Evolutionary conservation across 2,329 filamentous ascomycete genomes (phyloP).

Genomic region (Colletotrichum sp.): DNA sequence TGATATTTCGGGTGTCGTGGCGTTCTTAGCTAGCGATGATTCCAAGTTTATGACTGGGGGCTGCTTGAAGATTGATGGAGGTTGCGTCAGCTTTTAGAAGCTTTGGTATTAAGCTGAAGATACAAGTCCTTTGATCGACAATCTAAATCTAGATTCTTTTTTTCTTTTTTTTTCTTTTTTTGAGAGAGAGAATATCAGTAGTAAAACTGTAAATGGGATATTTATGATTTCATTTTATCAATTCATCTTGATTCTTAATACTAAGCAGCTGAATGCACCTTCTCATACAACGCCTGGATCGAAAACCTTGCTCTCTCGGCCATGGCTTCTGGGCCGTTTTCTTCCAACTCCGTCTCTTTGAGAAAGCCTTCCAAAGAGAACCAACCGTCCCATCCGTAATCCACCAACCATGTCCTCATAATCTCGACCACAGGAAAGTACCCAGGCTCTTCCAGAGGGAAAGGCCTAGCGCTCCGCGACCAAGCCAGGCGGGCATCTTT

Average conservation of each 20-base stretch:
- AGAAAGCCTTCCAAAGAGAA: background rate
- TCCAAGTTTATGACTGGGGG: background rate
- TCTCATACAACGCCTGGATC: background rate
- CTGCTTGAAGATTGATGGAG: background rate
- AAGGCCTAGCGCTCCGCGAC: background rate
- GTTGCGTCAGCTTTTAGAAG: background rate
- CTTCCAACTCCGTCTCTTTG: background rate
- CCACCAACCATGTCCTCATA: background rate
- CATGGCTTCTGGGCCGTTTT: background rate
- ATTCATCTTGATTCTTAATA: background rate
- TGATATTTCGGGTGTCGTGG: background rate
- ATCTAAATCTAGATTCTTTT: too few species aligned
- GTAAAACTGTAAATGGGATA: too few species aligned
- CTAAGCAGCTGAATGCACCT: background rate
- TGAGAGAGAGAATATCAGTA: too few species aligned
- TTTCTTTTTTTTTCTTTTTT: too few species aligned
- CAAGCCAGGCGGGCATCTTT: background rate
- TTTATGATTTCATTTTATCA: fast-evolving
- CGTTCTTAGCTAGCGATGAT: background rate
- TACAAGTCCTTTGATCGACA: too few species aligned
- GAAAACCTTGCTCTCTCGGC: background rate
- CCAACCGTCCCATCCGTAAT: background rate
- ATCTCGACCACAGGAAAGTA: background rate
- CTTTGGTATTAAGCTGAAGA: too few species aligned
- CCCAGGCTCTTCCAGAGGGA: background rate